Percentiles rank a stretch among this genome's conserved stretches.
phyloP scores from a whole-genome alignment of 306 rosid species.

The Astragalus glycyphyllos region DNA sequence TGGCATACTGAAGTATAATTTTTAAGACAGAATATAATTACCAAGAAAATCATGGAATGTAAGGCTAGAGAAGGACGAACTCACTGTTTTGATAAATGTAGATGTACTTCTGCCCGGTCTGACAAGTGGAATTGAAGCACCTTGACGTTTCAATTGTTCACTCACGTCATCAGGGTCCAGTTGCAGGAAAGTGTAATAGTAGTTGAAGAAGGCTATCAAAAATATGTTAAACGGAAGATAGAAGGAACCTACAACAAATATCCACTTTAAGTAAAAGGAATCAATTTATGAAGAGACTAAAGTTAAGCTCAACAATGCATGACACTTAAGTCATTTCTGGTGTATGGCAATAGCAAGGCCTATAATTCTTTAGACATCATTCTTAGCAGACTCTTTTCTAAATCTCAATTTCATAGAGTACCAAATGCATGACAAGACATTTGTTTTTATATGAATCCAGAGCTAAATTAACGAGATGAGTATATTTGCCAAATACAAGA shows the following conservation, averaged over 20 bases:
- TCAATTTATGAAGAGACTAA: constrained; percentile 21
- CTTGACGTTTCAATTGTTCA: constrained; percentile 95
- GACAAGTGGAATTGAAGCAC: constrained; percentile 96
- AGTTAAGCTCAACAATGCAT: constrained; percentile 18
- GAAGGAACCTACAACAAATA: constrained; percentile 72
- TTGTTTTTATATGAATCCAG: too few relatives aligned
- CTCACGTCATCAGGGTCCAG: constrained; percentile 96
- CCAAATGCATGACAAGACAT: background rate
- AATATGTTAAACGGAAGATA: constrained; percentile 90
- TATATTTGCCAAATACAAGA: constrained; percentile 19
- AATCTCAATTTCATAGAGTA: constrained; percentile 27
- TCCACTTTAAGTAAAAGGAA: constrained; percentile 39
- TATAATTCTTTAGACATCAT: background rate
- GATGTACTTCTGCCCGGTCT: constrained; percentile 92
- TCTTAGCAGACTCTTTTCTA: background rate
- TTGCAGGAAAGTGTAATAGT: constrained; percentile 95
- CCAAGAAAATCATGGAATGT: constrained; percentile 16
- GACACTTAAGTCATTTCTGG: constrained; percentile 15
- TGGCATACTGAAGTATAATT: constrained; percentile 12
- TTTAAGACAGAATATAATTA: background rate
- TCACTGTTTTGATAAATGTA: constrained; percentile 81
- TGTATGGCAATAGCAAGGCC: constrained; percentile 21
- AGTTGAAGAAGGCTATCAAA: constrained; percentile 94
- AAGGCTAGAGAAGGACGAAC: constrained; percentile 30
- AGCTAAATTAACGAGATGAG: too few relatives aligned